phyloP scores from a whole-genome alignment of 2,329 filamentous ascomycete genomes.

The Tricladium varicosporioides region DNA sequence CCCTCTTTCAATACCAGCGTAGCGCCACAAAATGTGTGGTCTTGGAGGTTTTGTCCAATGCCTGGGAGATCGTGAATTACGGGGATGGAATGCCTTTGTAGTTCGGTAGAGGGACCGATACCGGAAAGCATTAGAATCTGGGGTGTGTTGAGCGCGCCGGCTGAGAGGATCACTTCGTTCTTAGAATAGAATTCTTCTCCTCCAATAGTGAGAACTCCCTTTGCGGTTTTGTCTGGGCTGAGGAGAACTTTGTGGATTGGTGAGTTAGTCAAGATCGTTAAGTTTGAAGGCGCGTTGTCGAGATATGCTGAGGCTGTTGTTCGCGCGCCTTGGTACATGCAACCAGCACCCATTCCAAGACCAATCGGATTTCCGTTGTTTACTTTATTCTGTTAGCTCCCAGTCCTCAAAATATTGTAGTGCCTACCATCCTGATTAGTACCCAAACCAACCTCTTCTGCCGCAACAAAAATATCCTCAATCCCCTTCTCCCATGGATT shows the following conservation, averaged over 20 bases:
- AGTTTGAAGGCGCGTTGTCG: conserved; percentile 43
- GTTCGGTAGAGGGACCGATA: conserved; percentile 41
- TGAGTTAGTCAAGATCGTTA: conserved; percentile 49
- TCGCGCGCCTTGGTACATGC: conserved; percentile 46
- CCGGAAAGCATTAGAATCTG: conserved; percentile 45
- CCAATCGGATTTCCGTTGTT: conserved; percentile 60
- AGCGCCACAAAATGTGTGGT: conserved; percentile 29
- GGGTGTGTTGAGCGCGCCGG: conserved; percentile 44
- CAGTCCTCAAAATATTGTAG: neutral
- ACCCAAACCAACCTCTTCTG: conserved; percentile 46
- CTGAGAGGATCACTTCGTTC: conserved; percentile 46
- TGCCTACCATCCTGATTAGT: conserved; percentile 38
- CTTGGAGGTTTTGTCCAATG: conserved; percentile 61
- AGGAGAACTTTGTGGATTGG: conserved; percentile 48
- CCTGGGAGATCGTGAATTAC: conserved; percentile 58
- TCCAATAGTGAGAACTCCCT: conserved; percentile 43
- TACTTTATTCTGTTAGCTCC: conserved; percentile 39
- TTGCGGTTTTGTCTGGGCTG: conserved; percentile 43
- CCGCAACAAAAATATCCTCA: conserved; percentile 43
- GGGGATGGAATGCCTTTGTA: conserved; percentile 44
- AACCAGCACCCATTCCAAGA: conserved; percentile 49
- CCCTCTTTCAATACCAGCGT: conserved; percentile 41
- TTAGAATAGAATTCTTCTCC: conserved; percentile 34
- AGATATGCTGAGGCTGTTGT: conserved; percentile 53
- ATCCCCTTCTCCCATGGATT: conserved; percentile 49